These are phyloP conservation scores for Alternaria panax DNA, from an alignment of 2,329 filamentous ascomycete species.

Conservation along the genomic window DNA sequence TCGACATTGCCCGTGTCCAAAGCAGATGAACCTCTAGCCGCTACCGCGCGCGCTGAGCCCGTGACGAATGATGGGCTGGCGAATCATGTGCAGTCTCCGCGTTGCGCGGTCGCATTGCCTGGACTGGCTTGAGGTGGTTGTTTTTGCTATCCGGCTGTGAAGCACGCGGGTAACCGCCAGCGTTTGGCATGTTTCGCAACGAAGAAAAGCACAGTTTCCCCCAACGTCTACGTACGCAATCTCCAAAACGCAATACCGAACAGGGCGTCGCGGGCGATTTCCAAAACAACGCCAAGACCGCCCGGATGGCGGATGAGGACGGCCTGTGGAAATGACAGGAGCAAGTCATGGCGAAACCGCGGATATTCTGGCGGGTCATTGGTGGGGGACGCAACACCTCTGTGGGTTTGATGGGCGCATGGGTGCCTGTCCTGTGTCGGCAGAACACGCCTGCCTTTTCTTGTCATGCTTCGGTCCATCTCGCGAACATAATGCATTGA, in stretches of 20 bases:
- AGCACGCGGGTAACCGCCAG: slow-evolving; percentile 46
- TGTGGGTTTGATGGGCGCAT: slow-evolving; percentile 49
- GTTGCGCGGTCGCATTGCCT: slow-evolving; percentile 28
- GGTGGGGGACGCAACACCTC: slow-evolving; percentile 26
- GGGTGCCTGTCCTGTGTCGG: slow-evolving; percentile 37
- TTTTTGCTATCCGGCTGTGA: slow-evolving; percentile 26
- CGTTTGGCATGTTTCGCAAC: slow-evolving; percentile 47
- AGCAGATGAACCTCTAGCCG: slow-evolving; percentile 30
- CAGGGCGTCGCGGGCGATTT: slow-evolving; percentile 32
- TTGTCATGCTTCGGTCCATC: slow-evolving; percentile 22
- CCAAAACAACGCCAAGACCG: slow-evolving; percentile 46
- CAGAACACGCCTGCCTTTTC: slow-evolving; percentile 32
- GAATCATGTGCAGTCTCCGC: slow-evolving; percentile 22
- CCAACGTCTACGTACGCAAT: slow-evolving; percentile 33
- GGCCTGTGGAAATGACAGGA: slow-evolving; percentile 47
- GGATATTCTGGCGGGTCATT: slow-evolving; percentile 41
- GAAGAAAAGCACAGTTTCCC: slow-evolving; percentile 19
- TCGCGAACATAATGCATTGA: slow-evolving; percentile 20
- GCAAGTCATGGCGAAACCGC: slow-evolving; percentile 35
- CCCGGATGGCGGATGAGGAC: slow-evolving; percentile 31
- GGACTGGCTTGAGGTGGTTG: slow-evolving; percentile 13
- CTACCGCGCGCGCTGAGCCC: slow-evolving; percentile 16
- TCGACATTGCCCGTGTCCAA: slow-evolving; percentile 37
- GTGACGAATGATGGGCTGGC: slow-evolving; percentile 24
- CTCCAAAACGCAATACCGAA: slow-evolving; percentile 32